Base-by-base conservation (phyloP, 768 basidiomycete species). In the Suillus hirtellus region DNA sequence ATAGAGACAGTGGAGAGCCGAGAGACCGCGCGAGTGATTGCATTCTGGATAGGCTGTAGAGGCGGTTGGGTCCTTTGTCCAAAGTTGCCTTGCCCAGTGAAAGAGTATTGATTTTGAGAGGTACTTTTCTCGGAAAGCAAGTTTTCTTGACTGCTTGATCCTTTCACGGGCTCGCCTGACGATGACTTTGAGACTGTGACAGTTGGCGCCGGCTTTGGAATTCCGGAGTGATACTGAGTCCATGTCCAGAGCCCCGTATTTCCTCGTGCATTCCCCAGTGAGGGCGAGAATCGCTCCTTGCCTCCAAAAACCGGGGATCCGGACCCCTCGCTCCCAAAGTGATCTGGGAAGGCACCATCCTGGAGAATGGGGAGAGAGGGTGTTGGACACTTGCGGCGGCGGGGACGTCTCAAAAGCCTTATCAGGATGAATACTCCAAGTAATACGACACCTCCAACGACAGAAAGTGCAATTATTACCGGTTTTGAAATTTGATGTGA, bases 271-370 rank as follows among this genome's bases (percentile, higher is more conserved):
- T 76, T 67, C 31, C 74, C 70, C 58, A 66, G 60, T 14, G 65
- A 68, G 35, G 67, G 73, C 1, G 85, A 82, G 3, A 84, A 82
- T 42, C 83, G 74, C 49, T 92, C 89, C 68, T 86, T 86, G 2
- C 91, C 90, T n/a, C 90, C 90, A 67, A 93, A 92, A 42, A 92
- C 76, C 31, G 88, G 89, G 2, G 90, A 91, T 31, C 87, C 87
- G 61, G 87, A 84, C 9, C 78, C 70, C 42, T 78, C 75, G 62
- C 76, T 79, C 54, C 73, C 74, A 19, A 42, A 58, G 46, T 85
- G 78, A 47, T 81, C 79, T 31, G 84, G 82, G 14, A 80, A 72
- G 64, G 79, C 82, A 14, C 75, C 77, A 44, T 89, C 86, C 63
- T 88, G 85, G 14, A 89, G 77, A 54, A 90, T 87, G 0, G 90